Evolutionary conservation across 768 basidiomycete species (phyloP), one percentile per base, ranked within the genome.

Genomic region (Heimioporus sp.): DNA sequence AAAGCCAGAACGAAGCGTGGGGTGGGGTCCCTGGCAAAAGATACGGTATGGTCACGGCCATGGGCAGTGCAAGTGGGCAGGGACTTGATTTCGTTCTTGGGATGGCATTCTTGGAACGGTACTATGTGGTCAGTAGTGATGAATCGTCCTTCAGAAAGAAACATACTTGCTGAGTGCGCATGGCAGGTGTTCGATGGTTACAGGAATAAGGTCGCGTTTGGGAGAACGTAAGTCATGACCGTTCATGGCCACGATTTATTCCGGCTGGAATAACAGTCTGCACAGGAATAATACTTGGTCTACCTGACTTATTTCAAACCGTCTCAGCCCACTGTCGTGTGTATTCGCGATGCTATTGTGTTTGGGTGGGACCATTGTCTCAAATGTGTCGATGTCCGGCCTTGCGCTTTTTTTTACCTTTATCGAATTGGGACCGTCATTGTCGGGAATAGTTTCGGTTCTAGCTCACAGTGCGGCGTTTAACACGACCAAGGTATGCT

Each of bases 151-250:
- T 30, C 36, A 34, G 15, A 24, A 44, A 32, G n/a, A n/a, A 11
- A 16, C 32, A 6, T 3, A 2, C 10, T 40, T 10, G 28, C 8
- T 19, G 43, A 36, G 0, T 19, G 15, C 8, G 17, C 31, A 31
- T 39, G 37, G 10, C 28, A 64, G 64, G 54, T 64, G 5, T 65
- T 65, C 19, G 62, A 65, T 37, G 10, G 43, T 15, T 57, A 65
- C 16, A 46, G 39, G 0, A 49, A 50, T 10, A 56, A 52, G 2
- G 42, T 63, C 41, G 63, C 60, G 17, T 62, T 63, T 39, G 66
- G 47, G 16, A 11, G 11, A 16, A 35, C 34, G 34, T n/a, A 35
- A 16, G 34, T 35, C 34, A 24, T 24, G 24, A 24, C 3, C 24
- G 24, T 24, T 24, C 24, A n/a, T 5, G 24, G 24, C 24, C 24